Base-by-base conservation (phyloP, 371 early-diverging fungal genomes). In the Rhizopus arrhizus region DNA sequence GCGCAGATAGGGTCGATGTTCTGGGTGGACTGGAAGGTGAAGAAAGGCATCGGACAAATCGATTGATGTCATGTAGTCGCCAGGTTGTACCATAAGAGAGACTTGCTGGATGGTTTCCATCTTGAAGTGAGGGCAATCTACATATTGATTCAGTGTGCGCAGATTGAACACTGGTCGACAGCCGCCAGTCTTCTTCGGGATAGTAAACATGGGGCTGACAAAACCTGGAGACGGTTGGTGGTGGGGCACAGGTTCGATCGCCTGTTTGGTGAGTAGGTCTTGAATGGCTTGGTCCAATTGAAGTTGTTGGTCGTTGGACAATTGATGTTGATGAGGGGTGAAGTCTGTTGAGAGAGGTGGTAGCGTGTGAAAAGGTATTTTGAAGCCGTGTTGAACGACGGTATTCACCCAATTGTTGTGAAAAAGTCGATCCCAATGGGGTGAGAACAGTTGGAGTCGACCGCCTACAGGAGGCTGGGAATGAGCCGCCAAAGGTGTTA, bases 101-200 rank as follows among this genome's bases (percentile, higher is more conserved):
- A 69, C 58, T 16, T 58, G 42, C 31, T 47, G 32, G 4, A 68
- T 11, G 3, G 54, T 62, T 28, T 69, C 68, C 70, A 66, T 70
- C 36, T 68, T 74, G 70, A 72, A 72, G 35, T 61, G 56, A 0
- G 29, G 58, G 16, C 57, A 40, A 3, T 10, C 9, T 22, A 66
- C 11, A 49, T 47, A 47, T 41, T 58, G 15, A 53, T 63, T 70
- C 35, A 70, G 49, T 15, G 45, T 41, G 4, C 51, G 15, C 28
- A 70, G 56, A 61, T 70, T 70, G 58, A 70, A 58, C 6, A 60
- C 58, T 5, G 64, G 66, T n/a, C 59, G 45, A 10, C 47, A 33
- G 6, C 61, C 66, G 1, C 66, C 70, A 3, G 51, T 58, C 38
- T 60, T 56, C 42, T 66, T 70, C 13, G 57, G 64, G 3, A 70